Percentiles rank a stretch among this genome's conserved stretches.
phyloP scores from a whole-genome alignment of 306 rosid species.

The Astragalus membranaceus region DNA sequence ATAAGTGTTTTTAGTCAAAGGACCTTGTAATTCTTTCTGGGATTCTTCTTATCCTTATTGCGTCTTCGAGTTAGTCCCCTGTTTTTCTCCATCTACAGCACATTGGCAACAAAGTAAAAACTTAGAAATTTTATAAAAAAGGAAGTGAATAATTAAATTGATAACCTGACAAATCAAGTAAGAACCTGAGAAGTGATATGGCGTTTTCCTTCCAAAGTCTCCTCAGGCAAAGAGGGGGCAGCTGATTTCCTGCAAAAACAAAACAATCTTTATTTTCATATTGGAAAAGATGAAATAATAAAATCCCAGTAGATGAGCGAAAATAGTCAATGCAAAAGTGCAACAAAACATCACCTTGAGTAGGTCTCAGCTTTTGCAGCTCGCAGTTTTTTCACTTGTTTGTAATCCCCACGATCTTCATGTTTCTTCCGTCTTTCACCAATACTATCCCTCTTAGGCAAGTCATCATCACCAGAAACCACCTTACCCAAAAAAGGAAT shows the following conservation, averaged over 20 bases:
- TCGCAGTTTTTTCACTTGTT: conserved; percentile 46
- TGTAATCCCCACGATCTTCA: conserved; percentile 36
- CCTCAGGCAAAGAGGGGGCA: no score
- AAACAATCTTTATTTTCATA: background rate
- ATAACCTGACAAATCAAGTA: background rate
- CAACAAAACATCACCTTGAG: background rate
- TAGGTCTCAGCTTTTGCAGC: conserved; percentile 48
- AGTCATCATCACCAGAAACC: conserved; percentile 86
- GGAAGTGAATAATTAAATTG: background rate
- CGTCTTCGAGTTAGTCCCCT: no score
- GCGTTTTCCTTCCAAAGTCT: no score
- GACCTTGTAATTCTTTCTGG: no score
- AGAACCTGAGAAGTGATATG: conserved; percentile 49
- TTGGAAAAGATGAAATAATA: background rate
- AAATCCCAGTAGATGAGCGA: background rate
- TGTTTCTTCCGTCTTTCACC: no score
- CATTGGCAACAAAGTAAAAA: background rate
- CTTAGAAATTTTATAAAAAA: background rate
- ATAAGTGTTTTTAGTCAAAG: background rate
- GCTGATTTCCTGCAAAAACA: conserved; percentile 31
- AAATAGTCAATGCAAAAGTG: background rate
- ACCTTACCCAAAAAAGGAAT: conserved; percentile 37
- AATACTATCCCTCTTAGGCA: no score
- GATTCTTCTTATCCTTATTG: no score
- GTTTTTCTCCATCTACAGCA: no score